phyloP scores from a whole-genome alignment of 1,284 basidiomycete species.

The Cryptococcus maquisensis region DNA sequence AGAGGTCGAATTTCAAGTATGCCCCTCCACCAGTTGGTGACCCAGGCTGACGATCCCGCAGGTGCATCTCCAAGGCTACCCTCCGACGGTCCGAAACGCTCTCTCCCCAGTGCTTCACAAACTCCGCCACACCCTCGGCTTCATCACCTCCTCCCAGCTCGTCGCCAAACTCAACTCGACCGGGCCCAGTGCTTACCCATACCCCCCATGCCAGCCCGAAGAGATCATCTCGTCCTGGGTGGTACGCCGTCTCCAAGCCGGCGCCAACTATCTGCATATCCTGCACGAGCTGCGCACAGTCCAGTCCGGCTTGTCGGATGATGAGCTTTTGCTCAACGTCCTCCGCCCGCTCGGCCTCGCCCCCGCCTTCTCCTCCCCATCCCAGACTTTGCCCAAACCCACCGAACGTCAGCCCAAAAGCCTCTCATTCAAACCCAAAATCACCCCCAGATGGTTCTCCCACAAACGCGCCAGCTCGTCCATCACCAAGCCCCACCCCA shows the following conservation, averaged over 20 bases:
- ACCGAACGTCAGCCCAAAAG: constrained; percentile 1
- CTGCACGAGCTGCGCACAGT: constrained; percentile 10
- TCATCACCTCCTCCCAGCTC: constrained; percentile 28
- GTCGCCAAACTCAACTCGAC: constrained; percentile 19
- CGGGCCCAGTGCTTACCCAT: not conserved
- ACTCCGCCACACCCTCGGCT: constrained; percentile 31
- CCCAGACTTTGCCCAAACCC: not conserved
- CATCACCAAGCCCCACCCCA: constrained; percentile 6
- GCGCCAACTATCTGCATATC: constrained; percentile 11
- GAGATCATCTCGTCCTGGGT: constrained; percentile 23
- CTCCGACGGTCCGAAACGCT: constrained; percentile 7
- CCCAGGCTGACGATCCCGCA: constrained; percentile 2
- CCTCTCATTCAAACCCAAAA: constrained; percentile 5
- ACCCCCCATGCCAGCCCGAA: not conserved
- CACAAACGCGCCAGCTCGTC: constrained; percentile 16
- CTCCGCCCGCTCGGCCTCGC: not conserved
- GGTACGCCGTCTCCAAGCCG: constrained; percentile 20
- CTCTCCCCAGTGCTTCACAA: constrained; percentile 26
- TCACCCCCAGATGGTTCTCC: constrained; percentile 24
- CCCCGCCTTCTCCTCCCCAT: not conserved
- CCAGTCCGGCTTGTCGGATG: not conserved
- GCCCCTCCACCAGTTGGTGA: constrained; percentile 1
- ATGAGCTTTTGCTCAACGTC: not conserved
- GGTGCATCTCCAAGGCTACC: constrained; percentile 25
- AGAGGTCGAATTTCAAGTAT: constrained; percentile 38